phyloP scores from a whole-genome alignment of 192 early-diverging fungal species.

The Coemansia sp. region DNA sequence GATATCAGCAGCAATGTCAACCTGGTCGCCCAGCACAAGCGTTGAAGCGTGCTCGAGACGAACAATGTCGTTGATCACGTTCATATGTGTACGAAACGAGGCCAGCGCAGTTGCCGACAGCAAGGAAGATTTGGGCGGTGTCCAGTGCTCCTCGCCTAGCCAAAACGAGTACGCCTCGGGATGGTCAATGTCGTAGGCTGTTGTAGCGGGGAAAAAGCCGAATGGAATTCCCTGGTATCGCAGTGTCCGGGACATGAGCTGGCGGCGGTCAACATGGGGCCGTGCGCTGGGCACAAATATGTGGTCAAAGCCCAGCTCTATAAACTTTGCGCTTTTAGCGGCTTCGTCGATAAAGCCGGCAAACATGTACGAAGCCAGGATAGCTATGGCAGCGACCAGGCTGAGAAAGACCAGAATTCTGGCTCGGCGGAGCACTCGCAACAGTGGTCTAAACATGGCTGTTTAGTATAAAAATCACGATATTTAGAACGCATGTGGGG shows the following conservation, averaged over 20 bases:
- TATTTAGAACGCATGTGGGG: too few species aligned
- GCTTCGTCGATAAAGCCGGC: conserved; percentile 30
- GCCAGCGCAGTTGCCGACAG: conserved; percentile 18
- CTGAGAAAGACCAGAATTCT: conserved; percentile 22
- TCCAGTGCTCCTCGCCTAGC: conserved; percentile 32
- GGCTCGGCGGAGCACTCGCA: conserved; percentile 14
- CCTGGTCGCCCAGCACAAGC: conserved; percentile 18
- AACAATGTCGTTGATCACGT: conserved; percentile 31
- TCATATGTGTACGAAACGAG: conserved; percentile 29
- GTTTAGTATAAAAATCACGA: too few species aligned
- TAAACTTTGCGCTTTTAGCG: conserved; percentile 14
- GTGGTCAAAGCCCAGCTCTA: conserved; percentile 29
- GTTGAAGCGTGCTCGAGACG: conserved; percentile 22
- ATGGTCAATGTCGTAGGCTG: conserved; percentile 23
- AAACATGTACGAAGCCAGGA: conserved; percentile 36
- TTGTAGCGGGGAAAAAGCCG: conserved; percentile 27
- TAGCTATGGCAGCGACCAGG: not conserved
- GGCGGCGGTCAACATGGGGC: conserved; percentile 9
- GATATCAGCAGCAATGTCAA: conserved; percentile 19
- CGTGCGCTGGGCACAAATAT: conserved; percentile 27
- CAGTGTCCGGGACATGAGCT: conserved; percentile 17
- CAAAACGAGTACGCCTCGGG: conserved; percentile 20
- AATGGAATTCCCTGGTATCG: conserved; percentile 30
- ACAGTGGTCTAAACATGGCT: conserved; percentile 18
- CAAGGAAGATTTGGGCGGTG: conserved; percentile 10